These are phyloP conservation scores for Phaeosphaeria sp. DNA, from an alignment of 2,329 filamentous ascomycete species.

Conservation along the genomic window DNA sequence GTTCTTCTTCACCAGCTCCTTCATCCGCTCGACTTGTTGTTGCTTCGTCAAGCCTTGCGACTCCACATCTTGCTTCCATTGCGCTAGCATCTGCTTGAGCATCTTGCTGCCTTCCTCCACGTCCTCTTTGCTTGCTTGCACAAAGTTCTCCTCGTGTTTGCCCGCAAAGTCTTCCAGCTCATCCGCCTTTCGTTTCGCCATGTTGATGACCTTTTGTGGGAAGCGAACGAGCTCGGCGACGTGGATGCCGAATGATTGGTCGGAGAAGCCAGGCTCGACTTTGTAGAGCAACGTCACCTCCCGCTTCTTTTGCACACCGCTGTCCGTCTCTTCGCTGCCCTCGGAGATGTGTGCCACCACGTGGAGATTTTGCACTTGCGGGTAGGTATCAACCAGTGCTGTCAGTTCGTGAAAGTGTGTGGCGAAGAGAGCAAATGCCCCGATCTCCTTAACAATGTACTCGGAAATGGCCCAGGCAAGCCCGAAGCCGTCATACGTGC, in stretches of 20 bases:
- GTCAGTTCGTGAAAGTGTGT: conserved; percentile 99
- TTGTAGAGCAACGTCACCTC: conserved; percentile 97
- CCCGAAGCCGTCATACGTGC: conserved; percentile 97
- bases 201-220: conserved; percentile 94
- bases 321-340: conserved; percentile 53
- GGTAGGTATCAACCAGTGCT: conserved; percentile 82
- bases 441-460: conserved; percentile 94
- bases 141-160: conserved; percentile 67
- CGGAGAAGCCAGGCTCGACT: conserved; percentile 92
- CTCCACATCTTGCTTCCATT: conserved; percentile 82
- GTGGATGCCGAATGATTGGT: conserved; percentile 98
- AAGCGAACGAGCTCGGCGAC: conserved; percentile 97
- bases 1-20: conserved; percentile 78
- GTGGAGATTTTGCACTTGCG: conserved; percentile 90
- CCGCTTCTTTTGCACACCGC: conserved; percentile 51
- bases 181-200: conserved; percentile 99
- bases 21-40: conserved; percentile 79
- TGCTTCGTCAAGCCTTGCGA: conserved; percentile 61
- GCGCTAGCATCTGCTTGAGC: conserved; percentile 80
- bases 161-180: conserved; percentile 94
- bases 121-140: conserved; percentile 71
- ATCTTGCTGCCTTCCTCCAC: conserved; percentile 86
- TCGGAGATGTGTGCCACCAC: conserved; percentile 90
- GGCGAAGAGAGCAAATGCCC: conserved; percentile 92
- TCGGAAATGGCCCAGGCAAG: conserved; percentile 99